These are phyloP conservation scores for Podospora didyma DNA, from an alignment of 495 filamentous ascomycete species.

Conservation along the genomic window DNA sequence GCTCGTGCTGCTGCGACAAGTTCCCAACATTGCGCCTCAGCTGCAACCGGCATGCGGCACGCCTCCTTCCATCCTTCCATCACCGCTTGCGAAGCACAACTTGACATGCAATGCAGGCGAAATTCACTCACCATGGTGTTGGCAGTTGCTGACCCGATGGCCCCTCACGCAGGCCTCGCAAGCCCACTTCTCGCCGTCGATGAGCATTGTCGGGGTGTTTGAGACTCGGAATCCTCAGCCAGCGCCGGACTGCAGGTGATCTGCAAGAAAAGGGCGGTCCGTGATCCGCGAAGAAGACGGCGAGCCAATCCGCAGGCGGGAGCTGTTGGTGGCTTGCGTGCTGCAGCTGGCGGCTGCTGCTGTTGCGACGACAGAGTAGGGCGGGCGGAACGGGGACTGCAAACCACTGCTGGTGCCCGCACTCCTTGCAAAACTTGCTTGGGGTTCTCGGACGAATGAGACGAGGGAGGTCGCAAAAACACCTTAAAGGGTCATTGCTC, in stretches of 20 bases:
- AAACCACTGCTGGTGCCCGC: neutral
- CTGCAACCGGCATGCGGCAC: slow-evolving; percentile 25
- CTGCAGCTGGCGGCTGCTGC: neutral
- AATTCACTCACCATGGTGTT: slow-evolving; percentile 73
- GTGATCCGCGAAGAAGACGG: slow-evolving; percentile 4
- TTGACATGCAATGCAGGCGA: slow-evolving; percentile 9
- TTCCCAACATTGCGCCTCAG: slow-evolving; percentile 25
- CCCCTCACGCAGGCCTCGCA: slow-evolving; percentile 93
- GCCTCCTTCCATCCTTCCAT: neutral
- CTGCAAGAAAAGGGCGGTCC: slow-evolving; percentile 9
- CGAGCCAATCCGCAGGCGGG: neutral
- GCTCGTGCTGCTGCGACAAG: slow-evolving; percentile 9
- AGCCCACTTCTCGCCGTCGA: slow-evolving; percentile 85
- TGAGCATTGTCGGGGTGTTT: slow-evolving; percentile 55
- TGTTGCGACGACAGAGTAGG: neutral
- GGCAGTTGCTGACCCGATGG: slow-evolving; percentile 91
- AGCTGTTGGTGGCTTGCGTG: no score
- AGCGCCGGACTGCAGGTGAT: slow-evolving; percentile 1
- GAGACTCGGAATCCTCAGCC: neutral
- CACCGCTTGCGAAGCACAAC: no score
- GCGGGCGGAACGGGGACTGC: neutral
- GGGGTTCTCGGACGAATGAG: slow-evolving; percentile 1
- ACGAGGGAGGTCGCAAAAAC: slow-evolving; percentile 23
- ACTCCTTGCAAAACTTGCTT: slow-evolving; percentile 12
- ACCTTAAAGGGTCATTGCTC: slow-evolving; percentile 26